Percentiles rank a stretch among this genome's conserved stretches.
phyloP scores from a whole-genome alignment of 2,329 filamentous ascomycete species.

The Didymella glomerata region DNA sequence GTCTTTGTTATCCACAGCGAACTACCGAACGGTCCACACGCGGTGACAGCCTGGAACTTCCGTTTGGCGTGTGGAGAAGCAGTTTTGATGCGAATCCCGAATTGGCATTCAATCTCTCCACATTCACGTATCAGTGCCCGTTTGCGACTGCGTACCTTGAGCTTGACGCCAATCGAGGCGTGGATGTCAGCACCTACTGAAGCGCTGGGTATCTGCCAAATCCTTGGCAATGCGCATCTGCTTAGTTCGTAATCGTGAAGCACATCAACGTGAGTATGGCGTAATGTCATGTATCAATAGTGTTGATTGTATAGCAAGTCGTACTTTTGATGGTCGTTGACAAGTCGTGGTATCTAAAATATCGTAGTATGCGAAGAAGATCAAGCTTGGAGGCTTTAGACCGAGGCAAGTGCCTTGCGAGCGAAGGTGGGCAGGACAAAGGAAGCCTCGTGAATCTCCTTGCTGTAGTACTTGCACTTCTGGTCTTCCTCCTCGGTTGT shows the following conservation, averaged over 20 bases:
- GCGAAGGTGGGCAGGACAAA: slow-evolving; percentile 96
- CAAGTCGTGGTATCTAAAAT: slow-evolving; percentile 47
- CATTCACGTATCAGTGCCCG: slow-evolving; percentile 3
- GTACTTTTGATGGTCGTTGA: slow-evolving; percentile 36
- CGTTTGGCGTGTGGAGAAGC: slow-evolving; percentile 1
- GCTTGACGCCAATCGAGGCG: neutral
- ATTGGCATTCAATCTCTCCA: neutral
- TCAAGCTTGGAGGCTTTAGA: slow-evolving; percentile 7
- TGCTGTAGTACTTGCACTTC: slow-evolving; percentile 96
- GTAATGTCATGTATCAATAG: neutral
- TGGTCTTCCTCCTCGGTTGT: slow-evolving; percentile 87
- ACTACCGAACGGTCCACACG: neutral
- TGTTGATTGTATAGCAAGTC: slow-evolving; percentile 19
- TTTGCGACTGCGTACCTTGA: neutral
- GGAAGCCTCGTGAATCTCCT: slow-evolving; percentile 92
- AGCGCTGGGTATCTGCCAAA: neutral
- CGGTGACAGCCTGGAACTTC: slow-evolving; percentile 10
- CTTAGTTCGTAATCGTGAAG: neutral
- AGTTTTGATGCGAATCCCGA: neutral
- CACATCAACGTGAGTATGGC: neutral
- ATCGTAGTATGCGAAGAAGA: slow-evolving; percentile 30
- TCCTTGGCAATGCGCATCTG: neutral
- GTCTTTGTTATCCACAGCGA: neutral
- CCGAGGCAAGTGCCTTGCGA: slow-evolving; percentile 67
- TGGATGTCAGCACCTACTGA: no score